phyloP scores from a whole-genome alignment of 768 basidiomycete species.

The Podaxis rugospora region DNA sequence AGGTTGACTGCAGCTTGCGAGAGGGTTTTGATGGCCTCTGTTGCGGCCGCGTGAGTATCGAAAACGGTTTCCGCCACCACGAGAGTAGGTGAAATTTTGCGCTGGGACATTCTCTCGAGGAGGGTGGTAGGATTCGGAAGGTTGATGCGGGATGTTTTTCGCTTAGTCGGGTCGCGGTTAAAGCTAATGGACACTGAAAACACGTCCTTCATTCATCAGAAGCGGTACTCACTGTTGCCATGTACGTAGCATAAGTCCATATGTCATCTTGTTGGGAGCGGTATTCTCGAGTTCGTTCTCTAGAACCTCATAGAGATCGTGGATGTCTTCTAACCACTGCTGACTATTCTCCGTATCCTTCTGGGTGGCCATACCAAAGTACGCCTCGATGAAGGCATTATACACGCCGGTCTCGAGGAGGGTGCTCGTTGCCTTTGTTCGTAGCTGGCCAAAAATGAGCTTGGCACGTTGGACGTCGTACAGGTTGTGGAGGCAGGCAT shows the following conservation, averaged over 20 bases:
- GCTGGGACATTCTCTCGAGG: constrained; percentile 41
- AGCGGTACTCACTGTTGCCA: constrained; percentile 44
- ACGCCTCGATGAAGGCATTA: constrained; percentile 65
- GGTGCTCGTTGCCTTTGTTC: constrained; percentile 27
- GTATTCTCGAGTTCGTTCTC: constrained; percentile 43
- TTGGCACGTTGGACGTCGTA: constrained; percentile 78
- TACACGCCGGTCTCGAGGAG: constrained; percentile 47
- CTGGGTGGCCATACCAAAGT: constrained; percentile 49
- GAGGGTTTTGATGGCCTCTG: constrained; percentile 48
- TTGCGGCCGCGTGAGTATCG: constrained; percentile 49
- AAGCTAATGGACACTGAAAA: constrained; percentile 24
- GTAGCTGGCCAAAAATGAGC: constrained; percentile 63
- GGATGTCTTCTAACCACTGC: constrained; percentile 61
- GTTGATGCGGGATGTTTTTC: constrained; percentile 15
- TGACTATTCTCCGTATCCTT: constrained; percentile 39
- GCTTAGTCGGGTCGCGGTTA: constrained; percentile 27
- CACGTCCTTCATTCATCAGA: not conserved
- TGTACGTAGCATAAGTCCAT: constrained; percentile 63
- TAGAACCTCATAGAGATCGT: constrained; percentile 55
- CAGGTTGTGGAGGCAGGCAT: constrained; percentile 73
- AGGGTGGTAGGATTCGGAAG: constrained; percentile 26
- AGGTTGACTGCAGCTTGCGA: constrained; percentile 44
- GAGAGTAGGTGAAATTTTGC: constrained; percentile 42
- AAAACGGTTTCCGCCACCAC: constrained; percentile 59
- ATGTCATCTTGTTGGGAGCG: constrained; percentile 53